Conservation (phyloP, 1,284 basidiomycete species). For the Tetrapyrgos nigripes region DNA sequence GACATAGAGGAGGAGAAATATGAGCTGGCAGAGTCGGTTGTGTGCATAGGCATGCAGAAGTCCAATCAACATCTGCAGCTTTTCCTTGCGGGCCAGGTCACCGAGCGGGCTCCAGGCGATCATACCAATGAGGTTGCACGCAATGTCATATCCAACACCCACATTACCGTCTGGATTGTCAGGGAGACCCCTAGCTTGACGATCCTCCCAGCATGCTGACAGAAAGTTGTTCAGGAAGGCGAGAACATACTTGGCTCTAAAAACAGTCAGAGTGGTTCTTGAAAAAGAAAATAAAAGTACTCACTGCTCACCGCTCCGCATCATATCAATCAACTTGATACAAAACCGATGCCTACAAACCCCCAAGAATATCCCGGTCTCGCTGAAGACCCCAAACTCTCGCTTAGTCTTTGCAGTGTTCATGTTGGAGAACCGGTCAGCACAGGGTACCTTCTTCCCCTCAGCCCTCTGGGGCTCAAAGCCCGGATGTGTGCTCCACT, state of each 20-base stretch:
- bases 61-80: neutral
- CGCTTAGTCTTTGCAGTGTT: neutral
- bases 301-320: conserved; percentile 1
- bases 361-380: conserved; percentile 2
- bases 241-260: neutral
- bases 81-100: neutral
- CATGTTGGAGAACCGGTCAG: neutral
- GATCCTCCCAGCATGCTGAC: neutral
- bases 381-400: neutral
- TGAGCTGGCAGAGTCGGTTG: neutral
- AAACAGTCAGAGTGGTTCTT: neutral
- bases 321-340: neutral
- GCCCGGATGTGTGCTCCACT: neutral
- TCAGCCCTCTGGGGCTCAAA: conserved; percentile 2
- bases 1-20: neutral
- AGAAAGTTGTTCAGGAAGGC: neutral
- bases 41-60: conserved; percentile 3
- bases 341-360: conserved; percentile 3
- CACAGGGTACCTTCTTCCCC: neutral
- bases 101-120: neutral
- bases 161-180: neutral
- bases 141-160: neutral
- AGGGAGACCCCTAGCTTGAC: neutral
- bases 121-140: neutral
- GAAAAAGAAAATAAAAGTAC: conserved; percentile 11